phyloP scores from a whole-genome alignment of 495 filamentous ascomycete species.

The Glarea lozoyensis region DNA sequence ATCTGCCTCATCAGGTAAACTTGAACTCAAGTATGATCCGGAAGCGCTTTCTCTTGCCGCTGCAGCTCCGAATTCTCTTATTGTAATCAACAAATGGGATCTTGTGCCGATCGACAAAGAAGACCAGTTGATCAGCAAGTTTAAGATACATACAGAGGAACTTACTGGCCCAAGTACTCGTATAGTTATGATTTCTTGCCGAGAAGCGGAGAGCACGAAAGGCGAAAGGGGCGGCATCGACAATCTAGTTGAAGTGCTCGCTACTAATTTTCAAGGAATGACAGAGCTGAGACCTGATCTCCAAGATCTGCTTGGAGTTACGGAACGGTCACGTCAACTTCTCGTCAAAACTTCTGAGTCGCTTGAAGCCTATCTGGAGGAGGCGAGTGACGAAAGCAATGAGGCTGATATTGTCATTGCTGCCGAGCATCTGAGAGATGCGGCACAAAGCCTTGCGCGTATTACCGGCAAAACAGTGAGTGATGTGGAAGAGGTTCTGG shows the following conservation, averaged over 20 bases:
- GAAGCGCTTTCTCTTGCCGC: slow-evolving; percentile 39
- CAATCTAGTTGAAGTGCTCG: slow-evolving; percentile 55
- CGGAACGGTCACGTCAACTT: slow-evolving; percentile 78
- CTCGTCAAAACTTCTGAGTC: slow-evolving; percentile 60
- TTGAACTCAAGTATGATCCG: slow-evolving; percentile 34
- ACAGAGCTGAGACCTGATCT: slow-evolving; percentile 51
- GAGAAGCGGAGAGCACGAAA: slow-evolving; percentile 11
- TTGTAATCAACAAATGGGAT: slow-evolving; percentile 83
- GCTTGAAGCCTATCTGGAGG: slow-evolving; percentile 59
- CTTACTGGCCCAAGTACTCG: slow-evolving; percentile 28
- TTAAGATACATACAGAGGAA: slow-evolving; percentile 12
- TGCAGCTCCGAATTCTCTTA: slow-evolving; percentile 49
- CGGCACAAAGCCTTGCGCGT: slow-evolving; percentile 68
- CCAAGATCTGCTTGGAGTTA: slow-evolving; percentile 83
- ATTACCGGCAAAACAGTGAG: slow-evolving; percentile 82
- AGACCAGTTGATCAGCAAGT: neutral
- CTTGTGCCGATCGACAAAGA: slow-evolving; percentile 24
- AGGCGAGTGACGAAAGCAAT: slow-evolving; percentile 28
- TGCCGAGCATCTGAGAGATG: slow-evolving; percentile 80
- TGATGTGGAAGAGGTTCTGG: slow-evolving; percentile 94
- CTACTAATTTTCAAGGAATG: slow-evolving; percentile 60
- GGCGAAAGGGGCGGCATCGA: slow-evolving; percentile 53
- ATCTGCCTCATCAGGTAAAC: slow-evolving; percentile 21
- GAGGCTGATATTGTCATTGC: slow-evolving; percentile 79
- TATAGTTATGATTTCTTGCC: slow-evolving; percentile 52